Evolutionary conservation across 129 eudicot species (phyloP), one percentile per base, ranked within the genome.

Genomic region (Flaveria bidentis): DNA sequence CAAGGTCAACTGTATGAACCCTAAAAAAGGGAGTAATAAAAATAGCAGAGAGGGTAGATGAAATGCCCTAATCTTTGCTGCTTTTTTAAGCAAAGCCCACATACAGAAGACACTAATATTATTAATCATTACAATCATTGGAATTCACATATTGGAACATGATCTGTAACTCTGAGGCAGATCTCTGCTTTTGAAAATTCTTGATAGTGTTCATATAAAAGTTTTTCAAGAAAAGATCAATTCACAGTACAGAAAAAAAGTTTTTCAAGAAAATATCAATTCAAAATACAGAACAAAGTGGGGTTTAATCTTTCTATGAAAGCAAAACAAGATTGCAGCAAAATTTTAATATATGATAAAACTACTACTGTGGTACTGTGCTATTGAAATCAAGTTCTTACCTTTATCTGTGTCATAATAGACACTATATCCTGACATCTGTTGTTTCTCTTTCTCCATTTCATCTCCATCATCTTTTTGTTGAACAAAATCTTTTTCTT

Each of bases 321-420:
- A 36, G 41, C 8, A 36, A 45, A 23, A n/a, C 28, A 1, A 64
- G 18, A 64, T 16, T 64, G 45, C 46, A 64, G 10, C 20, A 28
- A 28, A 28, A 28, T 60, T 25, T 36, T 5, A 36, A 36, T 3
- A 36, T 39, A 7, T 20, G 5, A 20, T 39, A 41, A n/a, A 71
- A 5, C 18, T n/a, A 53, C 20, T 7, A 16, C 67, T 20, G 36
- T 10, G 6, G 25, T 17, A 5, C 16, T 22, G 51, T 65, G n/a
- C 30, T 73, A 73, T 13, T 23, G 30, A 30, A 64, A 6, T 20
- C 1, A 65, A 12, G 39, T 51, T n/a, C 44, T 17, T 74, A 80
- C 84, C 84, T 80, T 67, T 74, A 33, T 80, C 55, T 56, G 51
- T 69, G 69, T 80, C 84, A 74, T 45, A 80, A 74, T 80, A 80